These are phyloP conservation scores for barley (Hordeum vulgare) DNA, from an alignment of 176 grass and related monocot genomes.

Conservation along the genomic window DNA sequence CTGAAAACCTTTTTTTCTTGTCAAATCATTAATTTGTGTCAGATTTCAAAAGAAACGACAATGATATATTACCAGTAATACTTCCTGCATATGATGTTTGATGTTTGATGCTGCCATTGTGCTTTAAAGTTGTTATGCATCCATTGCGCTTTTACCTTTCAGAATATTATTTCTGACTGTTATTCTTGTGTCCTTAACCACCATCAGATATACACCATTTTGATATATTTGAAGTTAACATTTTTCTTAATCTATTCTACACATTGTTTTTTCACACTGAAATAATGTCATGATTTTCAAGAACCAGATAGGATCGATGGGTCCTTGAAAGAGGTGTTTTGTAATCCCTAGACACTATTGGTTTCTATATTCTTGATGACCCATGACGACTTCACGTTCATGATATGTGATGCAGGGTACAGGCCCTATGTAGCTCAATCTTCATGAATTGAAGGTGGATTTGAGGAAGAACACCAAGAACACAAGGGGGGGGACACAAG, in stretches of 20 bases:
- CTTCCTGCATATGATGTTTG: neutral
- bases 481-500: too few relatives aligned
- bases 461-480: too few relatives aligned
- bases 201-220: conserved; percentile 79
- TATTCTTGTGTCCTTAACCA: conserved; percentile 47
- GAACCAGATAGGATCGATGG: conserved; percentile 26
- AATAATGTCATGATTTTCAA: conserved; percentile 27
- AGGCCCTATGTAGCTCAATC: too few relatives aligned
- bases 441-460: too few relatives aligned
- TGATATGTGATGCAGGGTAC: neutral
- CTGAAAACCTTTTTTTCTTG: neutral
- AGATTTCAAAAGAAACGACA: neutral
- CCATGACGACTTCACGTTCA: conserved; percentile 45
- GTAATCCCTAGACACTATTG: conserved; percentile 69
- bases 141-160: neutral
- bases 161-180: conserved; percentile 7
- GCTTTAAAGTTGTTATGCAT: neutral
- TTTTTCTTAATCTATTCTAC: neutral
- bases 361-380: conserved; percentile 78
- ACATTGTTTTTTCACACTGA: neutral
- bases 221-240: neutral
- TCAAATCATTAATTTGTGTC: neutral
- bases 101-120: neutral
- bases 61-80: neutral
- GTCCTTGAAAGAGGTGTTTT: conserved; percentile 46